These are phyloP conservation scores for Pilaira anomala DNA, from an alignment of 192 early-diverging fungal species.

Conservation along the genomic window DNA sequence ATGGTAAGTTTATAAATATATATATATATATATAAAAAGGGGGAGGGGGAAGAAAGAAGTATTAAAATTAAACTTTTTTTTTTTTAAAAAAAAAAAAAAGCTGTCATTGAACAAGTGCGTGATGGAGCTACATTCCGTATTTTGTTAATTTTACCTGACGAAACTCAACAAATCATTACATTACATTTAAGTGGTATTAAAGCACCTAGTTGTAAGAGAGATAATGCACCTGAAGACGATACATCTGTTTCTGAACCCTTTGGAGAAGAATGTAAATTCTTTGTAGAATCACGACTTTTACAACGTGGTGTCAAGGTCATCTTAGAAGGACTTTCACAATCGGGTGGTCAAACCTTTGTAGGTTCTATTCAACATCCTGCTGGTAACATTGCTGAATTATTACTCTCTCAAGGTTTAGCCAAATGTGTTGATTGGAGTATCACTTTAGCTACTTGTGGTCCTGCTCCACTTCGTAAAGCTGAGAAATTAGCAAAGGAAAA, in stretches of 20 bases:
- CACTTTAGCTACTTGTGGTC: constrained; percentile 71
- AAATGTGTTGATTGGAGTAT: constrained; percentile 87
- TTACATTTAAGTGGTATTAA: constrained; percentile 82
- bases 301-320: constrained; percentile 88
- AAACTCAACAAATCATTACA: constrained; percentile 69
- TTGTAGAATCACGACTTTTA: constrained; percentile 86
- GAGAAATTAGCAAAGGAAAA: constrained; percentile 79
- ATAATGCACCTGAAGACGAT: constrained; percentile 64
- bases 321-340: constrained; percentile 67
- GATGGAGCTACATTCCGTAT: constrained; percentile 85
- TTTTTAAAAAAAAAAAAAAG: constrained; percentile 35
- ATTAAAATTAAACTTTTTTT: neutral
- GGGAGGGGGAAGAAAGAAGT: neutral
- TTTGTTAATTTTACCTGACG: constrained; percentile 57
- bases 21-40: no score
- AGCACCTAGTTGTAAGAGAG: constrained; percentile 71
- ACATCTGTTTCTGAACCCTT: constrained; percentile 72
- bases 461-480: constrained; percentile 68
- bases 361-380: constrained; percentile 78
- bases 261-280: constrained; percentile 90
- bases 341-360: constrained; percentile 68
- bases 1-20: constrained; percentile 57
- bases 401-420: constrained; percentile 79
- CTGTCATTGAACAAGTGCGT: constrained; percentile 93
- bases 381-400: constrained; percentile 89